These are phyloP conservation scores for Ramaria rubella DNA, from an alignment of 768 basidiomycete species.

Conservation along the genomic window DNA sequence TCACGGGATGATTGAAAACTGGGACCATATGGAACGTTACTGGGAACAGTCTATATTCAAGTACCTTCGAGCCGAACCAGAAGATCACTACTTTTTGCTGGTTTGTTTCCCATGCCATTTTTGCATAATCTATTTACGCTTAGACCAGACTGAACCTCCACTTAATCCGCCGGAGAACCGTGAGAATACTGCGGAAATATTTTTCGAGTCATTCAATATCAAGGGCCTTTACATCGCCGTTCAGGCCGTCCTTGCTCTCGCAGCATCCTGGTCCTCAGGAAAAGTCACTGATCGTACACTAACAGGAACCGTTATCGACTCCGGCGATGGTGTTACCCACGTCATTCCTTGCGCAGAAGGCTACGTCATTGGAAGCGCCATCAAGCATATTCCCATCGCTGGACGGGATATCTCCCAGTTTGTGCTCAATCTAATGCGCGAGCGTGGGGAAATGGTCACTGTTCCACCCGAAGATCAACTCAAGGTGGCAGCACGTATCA, in stretches of 20 bases:
- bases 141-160: conserved; percentile 88
- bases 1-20: conserved; percentile 97
- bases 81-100: conserved; percentile 96
- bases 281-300: conserved; percentile 84
- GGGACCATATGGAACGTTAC: conserved; percentile 98
- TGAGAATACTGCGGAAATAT: conserved; percentile 98
- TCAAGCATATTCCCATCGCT: conserved; percentile 98
- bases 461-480: conserved; percentile 96
- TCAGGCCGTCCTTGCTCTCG: conserved; percentile 95
- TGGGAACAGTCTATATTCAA: conserved; percentile 99
- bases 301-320: conserved; percentile 97
- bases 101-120: conserved; percentile 42
- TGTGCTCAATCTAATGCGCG: conserved; percentile 90
- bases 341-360: conserved; percentile 96
- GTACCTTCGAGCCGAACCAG: conserved; percentile 95
- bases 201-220: conserved; percentile 99
- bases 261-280: conserved; percentile 94
- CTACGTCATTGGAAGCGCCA: conserved; percentile 97
- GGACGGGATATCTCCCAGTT: conserved; percentile 97
- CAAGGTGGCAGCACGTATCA: conserved; percentile 85
- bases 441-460: conserved; percentile 84
- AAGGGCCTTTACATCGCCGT: conserved; percentile 98
- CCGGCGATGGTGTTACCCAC: conserved; percentile 98
- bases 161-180: conserved; percentile 98
- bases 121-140: conserved; percentile 1